These are phyloP conservation scores for Buddleja alternifolia DNA, from an alignment of 257 asterid species.

Conservation along the genomic window DNA sequence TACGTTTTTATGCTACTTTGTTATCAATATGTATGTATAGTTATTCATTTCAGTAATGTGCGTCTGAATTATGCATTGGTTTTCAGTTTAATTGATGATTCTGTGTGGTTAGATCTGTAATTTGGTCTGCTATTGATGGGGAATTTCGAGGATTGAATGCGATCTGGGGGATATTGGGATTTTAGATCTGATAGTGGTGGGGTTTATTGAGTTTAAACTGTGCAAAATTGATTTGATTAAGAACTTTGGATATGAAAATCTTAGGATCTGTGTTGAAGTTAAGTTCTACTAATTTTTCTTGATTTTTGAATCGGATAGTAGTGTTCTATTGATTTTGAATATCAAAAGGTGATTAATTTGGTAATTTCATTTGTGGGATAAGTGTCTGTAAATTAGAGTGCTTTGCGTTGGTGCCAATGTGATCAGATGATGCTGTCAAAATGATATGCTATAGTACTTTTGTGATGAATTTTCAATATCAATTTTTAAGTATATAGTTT, in stretches of 20 bases:
- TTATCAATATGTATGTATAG: neutral
- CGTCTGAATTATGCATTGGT: slow-evolving; percentile 26
- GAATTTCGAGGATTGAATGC: slow-evolving; percentile 33
- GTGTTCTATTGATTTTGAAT: slow-evolving; percentile 29
- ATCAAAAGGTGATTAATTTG: slow-evolving; percentile 25
- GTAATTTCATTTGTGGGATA: slow-evolving; percentile 24
- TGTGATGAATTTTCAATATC: neutral
- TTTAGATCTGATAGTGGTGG: slow-evolving; percentile 47
- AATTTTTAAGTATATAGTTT: slow-evolving; percentile 12
- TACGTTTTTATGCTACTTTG: slow-evolving; percentile 20
- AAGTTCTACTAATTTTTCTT: slow-evolving; percentile 7
- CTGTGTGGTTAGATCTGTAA: slow-evolving; percentile 41
- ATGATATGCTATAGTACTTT: neutral
- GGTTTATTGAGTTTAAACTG: slow-evolving; percentile 25
- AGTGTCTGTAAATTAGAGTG: slow-evolving; percentile 14
- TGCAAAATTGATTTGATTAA: slow-evolving; percentile 19
- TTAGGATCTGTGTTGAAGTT: slow-evolving; percentile 35
- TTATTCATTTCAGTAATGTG: slow-evolving; percentile 4
- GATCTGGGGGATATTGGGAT: slow-evolving; percentile 38
- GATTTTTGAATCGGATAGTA: slow-evolving; percentile 7
- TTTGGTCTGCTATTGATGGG: slow-evolving; percentile 28
- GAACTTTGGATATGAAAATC: slow-evolving; percentile 19
- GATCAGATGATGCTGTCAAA: neutral
- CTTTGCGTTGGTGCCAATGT: neutral
- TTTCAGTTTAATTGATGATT: slow-evolving; percentile 32